Evolutionary conservation across 179 eudicot genomes (phyloP), one percentile per base, ranked within the genome.

Genomic region (Heliamphora pulchella): DNA sequence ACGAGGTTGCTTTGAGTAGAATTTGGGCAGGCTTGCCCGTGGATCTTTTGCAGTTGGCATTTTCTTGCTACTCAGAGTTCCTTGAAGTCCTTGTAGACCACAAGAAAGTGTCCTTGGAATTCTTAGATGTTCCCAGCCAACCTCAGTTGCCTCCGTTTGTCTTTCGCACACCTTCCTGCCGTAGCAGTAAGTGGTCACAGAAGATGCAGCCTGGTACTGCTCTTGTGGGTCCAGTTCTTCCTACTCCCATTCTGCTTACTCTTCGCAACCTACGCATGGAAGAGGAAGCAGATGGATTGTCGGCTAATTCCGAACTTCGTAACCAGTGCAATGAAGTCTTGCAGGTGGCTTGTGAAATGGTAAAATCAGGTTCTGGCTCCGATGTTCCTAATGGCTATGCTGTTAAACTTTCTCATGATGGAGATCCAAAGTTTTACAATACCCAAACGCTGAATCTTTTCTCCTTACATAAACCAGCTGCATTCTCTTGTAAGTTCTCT

Each of bases 221-320:
- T 62, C 74, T 87, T 77, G 90, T 92, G 57, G 97, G 97, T 74
- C 96, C 98, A 2, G 87, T 88, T 79, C 72, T 89, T 75, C 93
- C 98, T 61, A 88, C 91, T 83, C 91, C 86, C 48, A 87, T 83
- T 58, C 77, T 87, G 81, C 85, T 85, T 54, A 83, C 86, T 77
- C 83, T 86, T 55, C 68, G 76, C 76, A 88, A 86, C 78, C 88
- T 91, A 15, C 73, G 72, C 5, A 81, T 75, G 62, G 85, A 80
- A 80, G 86, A 80, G 79, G 84, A 84, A 53, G 63, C 82, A 51
- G 78, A 73, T 67, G 84, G 70, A 17, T 80, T 82, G 62, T 88
- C 94, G 8, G 85, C 89, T 59, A 86, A 87, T 77, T 43, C 63
- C 63, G 85, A 76, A 75, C 71, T 90, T 75, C 75, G 82, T 70